Evolutionary conservation across 805 yeast genomes (phyloP).

Genomic region (Teunomyces lycoperdinae): DNA sequence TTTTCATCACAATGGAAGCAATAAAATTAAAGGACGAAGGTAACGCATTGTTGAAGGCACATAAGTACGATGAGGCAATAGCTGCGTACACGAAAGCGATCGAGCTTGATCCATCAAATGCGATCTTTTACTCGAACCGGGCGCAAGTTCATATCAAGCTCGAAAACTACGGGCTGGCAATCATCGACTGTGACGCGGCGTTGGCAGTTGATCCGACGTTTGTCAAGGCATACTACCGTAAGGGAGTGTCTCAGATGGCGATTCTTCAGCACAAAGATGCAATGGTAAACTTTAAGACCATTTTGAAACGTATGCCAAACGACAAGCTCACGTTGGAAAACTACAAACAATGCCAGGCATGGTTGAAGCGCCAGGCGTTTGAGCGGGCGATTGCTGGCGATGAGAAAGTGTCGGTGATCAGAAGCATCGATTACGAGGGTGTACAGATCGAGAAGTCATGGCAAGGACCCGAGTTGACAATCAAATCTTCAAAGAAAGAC

Average conservation of each 20-base stretch:
- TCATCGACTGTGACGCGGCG: constrained; percentile 73
- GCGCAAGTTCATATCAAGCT: constrained; percentile 86
- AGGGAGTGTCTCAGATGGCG: constrained; percentile 80
- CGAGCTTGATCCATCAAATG: constrained; percentile 53
- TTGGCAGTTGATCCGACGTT: constrained; percentile 63
- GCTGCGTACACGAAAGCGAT: constrained; percentile 74
- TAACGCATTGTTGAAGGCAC: constrained; percentile 65
- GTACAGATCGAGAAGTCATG: constrained; percentile 52
- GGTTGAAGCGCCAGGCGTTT: constrained; percentile 72
- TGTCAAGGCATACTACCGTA: constrained; percentile 79
- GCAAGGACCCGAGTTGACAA: constrained; percentile 55
- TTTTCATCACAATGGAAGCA: constrained; percentile 30
- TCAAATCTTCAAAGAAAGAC: constrained; percentile 29
- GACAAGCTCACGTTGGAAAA: constrained; percentile 68
- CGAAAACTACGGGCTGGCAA: constrained; percentile 84
- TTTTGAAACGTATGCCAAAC: constrained; percentile 59
- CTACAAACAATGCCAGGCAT: constrained; percentile 57
- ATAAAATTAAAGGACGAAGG: constrained; percentile 64
- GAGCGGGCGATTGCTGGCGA: constrained; percentile 82
- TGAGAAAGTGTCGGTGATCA: constrained; percentile 51
- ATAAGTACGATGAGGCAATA: constrained; percentile 63
- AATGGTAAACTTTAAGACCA: constrained; percentile 60
- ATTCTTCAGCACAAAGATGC: constrained; percentile 75
- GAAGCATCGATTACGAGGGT: constrained; percentile 45
- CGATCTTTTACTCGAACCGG: constrained; percentile 72